Percentiles rank a stretch among this genome's conserved stretches.
These are phyloP conservation scores for Chenopodium suecicum DNA, from an alignment of 148 eudicot species.

Conservation along the genomic window DNA sequence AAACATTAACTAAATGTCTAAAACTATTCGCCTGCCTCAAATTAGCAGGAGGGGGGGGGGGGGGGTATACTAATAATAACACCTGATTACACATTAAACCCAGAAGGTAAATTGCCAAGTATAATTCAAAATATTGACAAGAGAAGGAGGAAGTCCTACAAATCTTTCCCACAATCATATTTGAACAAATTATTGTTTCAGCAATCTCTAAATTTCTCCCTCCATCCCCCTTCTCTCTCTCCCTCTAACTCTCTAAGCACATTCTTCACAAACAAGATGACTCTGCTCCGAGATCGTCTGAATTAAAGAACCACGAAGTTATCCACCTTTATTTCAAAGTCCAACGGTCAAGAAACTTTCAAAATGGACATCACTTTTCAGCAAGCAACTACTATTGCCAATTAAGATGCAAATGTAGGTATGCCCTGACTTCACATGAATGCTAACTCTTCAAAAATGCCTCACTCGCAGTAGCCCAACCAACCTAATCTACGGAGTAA, in stretches of 20 bases:
- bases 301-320: background rate
- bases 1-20: no score
- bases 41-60: no score
- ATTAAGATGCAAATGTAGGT: background rate
- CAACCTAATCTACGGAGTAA: background rate
- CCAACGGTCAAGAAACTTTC: background rate
- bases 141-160: background rate
- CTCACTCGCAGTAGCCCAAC: background rate
- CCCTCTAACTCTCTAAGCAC: no score
- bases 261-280: background rate
- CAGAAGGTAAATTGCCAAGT: no score
- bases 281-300: background rate
- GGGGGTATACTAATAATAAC: no score
- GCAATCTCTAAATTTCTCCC: background rate
- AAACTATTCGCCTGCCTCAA: no score
- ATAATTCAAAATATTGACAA: background rate
- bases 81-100: no score
- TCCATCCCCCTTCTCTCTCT: no score
- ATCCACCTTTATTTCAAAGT: background rate
- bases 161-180: background rate
- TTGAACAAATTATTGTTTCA: rapidly evolving
- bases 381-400: background rate
- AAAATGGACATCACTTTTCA: background rate
- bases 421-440: background rate
- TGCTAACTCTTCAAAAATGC: background rate